Conservation (phyloP, 257 asterid genomes). For the Salvia miltiorrhiza region DNA sequence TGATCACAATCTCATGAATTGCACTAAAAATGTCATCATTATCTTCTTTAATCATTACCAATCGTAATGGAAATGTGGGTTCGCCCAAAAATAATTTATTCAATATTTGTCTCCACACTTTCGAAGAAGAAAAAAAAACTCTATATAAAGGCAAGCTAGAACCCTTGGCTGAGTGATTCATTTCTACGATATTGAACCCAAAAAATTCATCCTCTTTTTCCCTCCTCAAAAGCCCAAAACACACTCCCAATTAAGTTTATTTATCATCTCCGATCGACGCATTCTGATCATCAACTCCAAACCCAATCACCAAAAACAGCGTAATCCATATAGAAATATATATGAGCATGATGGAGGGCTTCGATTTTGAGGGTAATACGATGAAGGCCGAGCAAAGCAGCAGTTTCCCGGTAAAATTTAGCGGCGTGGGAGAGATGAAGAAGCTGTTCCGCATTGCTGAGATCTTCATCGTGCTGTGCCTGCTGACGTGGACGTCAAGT, state of each 20-base stretch:
- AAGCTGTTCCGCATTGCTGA: constrained; percentile 56
- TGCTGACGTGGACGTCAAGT: constrained; percentile 45
- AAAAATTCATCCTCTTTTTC: neutral
- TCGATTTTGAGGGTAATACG: neutral
- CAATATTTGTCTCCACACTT: constrained; percentile 6
- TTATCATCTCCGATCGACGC: neutral
- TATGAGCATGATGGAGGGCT: constrained; percentile 17
- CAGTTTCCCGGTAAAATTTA: neutral
- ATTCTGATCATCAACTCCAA: neutral
- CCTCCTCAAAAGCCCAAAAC: neutral
- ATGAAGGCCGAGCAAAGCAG: constrained; percentile 11
- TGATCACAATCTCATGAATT: neutral
- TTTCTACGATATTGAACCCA: constrained; percentile 13
- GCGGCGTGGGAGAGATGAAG: constrained; percentile 35
- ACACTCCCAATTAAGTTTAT: neutral
- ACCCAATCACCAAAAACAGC: neutral
- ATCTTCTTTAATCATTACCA: constrained; percentile 9
- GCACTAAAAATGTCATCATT: constrained; percentile 14
- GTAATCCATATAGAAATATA: neutral
- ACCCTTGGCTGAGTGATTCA: neutral
- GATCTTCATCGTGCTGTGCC: constrained; percentile 28
- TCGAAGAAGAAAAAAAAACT: neutral
- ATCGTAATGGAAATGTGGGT: neutral
- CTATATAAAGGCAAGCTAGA: constrained; percentile 21
- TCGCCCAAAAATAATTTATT: neutral